Percentiles rank a stretch among this genome's conserved stretches.
phyloP scores from a whole-genome alignment of 2,329 filamentous ascomycete species.

The Cladosporium sp. region DNA sequence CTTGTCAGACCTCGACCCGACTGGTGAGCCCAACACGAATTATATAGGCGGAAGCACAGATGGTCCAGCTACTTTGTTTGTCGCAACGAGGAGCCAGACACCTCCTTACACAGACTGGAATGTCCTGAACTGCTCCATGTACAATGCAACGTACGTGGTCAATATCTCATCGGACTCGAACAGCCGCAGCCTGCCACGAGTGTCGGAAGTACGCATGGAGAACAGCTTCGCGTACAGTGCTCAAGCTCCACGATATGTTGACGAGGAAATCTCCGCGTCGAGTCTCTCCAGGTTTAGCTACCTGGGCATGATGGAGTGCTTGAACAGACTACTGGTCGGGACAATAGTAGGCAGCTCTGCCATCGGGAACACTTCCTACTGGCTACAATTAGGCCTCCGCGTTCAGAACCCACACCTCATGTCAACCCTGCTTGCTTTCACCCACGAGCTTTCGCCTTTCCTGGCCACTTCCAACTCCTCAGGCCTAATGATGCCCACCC shows the following conservation, averaged over 20 bases:
- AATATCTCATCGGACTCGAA: constrained; percentile 5
- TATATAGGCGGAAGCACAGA: background rate
- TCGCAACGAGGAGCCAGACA: constrained; percentile 5
- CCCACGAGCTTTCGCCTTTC: background rate
- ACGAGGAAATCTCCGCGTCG: background rate
- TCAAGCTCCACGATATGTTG: background rate
- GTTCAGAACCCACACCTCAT: constrained; percentile 2
- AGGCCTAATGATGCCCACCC: background rate
- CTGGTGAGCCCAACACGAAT: background rate
- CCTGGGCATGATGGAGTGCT: constrained; percentile 7
- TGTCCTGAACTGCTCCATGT: constrained; percentile 16
- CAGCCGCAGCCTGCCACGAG: background rate
- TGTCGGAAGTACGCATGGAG: background rate
- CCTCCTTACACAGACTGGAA: background rate
- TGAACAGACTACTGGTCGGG: constrained; percentile 4
- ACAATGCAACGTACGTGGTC: constrained; percentile 14
- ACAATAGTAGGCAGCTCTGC: background rate
- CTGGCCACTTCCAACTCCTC: background rate
- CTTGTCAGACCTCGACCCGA: background rate
- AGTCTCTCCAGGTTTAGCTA: constrained; percentile 2
- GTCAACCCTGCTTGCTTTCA: constrained; percentile 5
- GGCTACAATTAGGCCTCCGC: background rate
- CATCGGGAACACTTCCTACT: background rate
- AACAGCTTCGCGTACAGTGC: background rate
- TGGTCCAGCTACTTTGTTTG: background rate